Evolutionary conservation across 331 rosid genomes (phyloP), one percentile per base, ranked within the genome.

Genomic region (Pyracantha coccinea): DNA sequence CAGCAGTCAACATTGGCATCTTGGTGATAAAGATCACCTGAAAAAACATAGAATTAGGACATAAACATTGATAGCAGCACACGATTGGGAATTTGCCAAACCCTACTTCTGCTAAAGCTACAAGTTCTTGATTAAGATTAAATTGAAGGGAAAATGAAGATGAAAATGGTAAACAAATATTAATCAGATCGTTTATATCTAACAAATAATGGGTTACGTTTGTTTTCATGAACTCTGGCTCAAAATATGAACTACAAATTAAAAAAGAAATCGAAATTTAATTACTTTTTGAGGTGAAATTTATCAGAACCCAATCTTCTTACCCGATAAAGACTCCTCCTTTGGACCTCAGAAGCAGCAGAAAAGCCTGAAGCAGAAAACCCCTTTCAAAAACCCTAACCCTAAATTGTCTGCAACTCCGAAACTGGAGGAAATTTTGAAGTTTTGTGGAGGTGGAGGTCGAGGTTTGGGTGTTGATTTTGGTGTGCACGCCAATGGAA

Each of bases 1-100:
- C 55, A 53, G 77, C 68, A 45, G 80, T 69, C 74, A 74, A 28
- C 75, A 73, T 77, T 45, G 73, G 67, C 80, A 77, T 69, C 62
- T 52, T 75, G 63, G 61, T 12, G 38, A 75, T 3, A 31, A 67
- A 12, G 47, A 52, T 24, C 47, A 54, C 44, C 80, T 75, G 27
- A 58, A 76, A 65, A 5, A 58, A 1, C 31, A 53, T 32, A 27
- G 2, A 20, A 21, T 29, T 66, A 79, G 4, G 1, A 59, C 23
- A n/a, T 7, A 53, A 53, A 19, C 2, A 53, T 2, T 16, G 23
- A 53, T 17, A 1, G 47, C 15, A 0, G 47, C 47, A 3, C 5
- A 3, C 1, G 15, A 38, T 38, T 38, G 13, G 44, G 44, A 41
- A 41, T 41, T 41, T 41, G 47, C 2, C 47, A 41, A 41, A 41